Base-by-base conservation (phyloP, 805 yeast genomes). In the Monosporozyma aquatica region DNA sequence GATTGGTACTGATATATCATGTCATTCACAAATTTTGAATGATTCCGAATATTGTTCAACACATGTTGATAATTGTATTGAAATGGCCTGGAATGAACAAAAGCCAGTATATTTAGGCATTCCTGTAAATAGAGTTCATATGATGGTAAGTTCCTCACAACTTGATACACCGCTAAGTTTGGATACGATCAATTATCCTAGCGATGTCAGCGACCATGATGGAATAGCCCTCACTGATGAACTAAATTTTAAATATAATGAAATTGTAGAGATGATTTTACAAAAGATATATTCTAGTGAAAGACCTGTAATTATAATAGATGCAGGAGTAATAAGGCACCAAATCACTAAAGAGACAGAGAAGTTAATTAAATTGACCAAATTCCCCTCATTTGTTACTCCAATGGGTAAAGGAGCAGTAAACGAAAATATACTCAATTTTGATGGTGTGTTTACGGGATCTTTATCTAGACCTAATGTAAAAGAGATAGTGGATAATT, bases 401-500 rank as follows among this genome's bases (percentile, higher is more conserved):
- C 92, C 94, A 46, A 82, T 83, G 89, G 94, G 90, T 59, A 84
- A 84, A 62, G 80, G 85, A 39, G 68, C 75, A 6, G 72, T 82
- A 47, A 76, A 80, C 61, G 94, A 83, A 64, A 69, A 67, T 42
- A 68, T 74, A 51, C 71, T 74, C 37, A 67, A 82, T 60, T 84
- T 75, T 59, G 83, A 82, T 44, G 94, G 94, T 59, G 83, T 80
- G 37, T 83, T 83, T 52, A 80, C 80, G 33, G 94, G 94, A 43
- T 70, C 81, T 4, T 66, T 84, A 48, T 79, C 92, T 7, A 64
- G 66, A 36, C 84, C 84, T 33, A 77, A 73, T 46, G 85, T 81
- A 34, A 75, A 76, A 54, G 76, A 73, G 47, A 70, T 75, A n/a
- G 85, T 81, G 30, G 87, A 82, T 61, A 56, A 69, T 32, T 69